A percentile compares a stretch with the other conserved stretches of the same genome.
phyloP scores from a whole-genome alignment of 257 asterid species.

The Scutellaria baicalensis region DNA sequence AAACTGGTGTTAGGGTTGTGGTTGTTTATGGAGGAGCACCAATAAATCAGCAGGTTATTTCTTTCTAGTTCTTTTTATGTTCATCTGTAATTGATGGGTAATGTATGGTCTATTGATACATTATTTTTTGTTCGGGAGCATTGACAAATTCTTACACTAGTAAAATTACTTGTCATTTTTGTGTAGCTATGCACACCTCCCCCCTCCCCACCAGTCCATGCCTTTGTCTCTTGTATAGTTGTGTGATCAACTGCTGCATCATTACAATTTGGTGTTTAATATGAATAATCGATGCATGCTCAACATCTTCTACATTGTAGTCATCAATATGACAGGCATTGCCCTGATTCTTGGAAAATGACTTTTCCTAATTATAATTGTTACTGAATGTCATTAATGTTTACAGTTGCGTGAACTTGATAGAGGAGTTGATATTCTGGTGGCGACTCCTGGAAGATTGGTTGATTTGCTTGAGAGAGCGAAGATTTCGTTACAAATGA shows the following conservation, averaged over 20 bases:
- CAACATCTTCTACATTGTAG: neutral
- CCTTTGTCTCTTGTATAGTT: neutral
- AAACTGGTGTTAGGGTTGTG: slow-evolving; percentile 71
- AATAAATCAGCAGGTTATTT: slow-evolving; percentile 59
- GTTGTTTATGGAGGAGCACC: slow-evolving; percentile 89
- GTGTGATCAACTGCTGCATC: neutral
- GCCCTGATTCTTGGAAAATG: neutral
- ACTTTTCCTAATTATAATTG: slow-evolving; percentile 1
- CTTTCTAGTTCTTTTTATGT: neutral
- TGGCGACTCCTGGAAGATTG: slow-evolving; percentile 92
- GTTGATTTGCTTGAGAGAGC: slow-evolving; percentile 92
- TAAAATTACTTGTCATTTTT: no score
- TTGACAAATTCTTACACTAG: neutral
- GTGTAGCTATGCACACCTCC: no score
- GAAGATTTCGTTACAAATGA: slow-evolving; percentile 64
- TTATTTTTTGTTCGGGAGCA: neutral
- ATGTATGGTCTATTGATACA: neutral
- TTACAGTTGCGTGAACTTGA: slow-evolving; percentile 79
- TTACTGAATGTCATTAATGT: slow-evolving; percentile 2
- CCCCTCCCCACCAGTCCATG: neutral
- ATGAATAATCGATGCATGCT: neutral
- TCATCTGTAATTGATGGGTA: neutral
- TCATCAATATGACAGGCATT: neutral
- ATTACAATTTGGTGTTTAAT: neutral
- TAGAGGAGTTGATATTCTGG: slow-evolving; percentile 93